These are phyloP conservation scores for Microdochium nivale DNA, from an alignment of 2,329 filamentous ascomycete species.

Conservation along the genomic window DNA sequence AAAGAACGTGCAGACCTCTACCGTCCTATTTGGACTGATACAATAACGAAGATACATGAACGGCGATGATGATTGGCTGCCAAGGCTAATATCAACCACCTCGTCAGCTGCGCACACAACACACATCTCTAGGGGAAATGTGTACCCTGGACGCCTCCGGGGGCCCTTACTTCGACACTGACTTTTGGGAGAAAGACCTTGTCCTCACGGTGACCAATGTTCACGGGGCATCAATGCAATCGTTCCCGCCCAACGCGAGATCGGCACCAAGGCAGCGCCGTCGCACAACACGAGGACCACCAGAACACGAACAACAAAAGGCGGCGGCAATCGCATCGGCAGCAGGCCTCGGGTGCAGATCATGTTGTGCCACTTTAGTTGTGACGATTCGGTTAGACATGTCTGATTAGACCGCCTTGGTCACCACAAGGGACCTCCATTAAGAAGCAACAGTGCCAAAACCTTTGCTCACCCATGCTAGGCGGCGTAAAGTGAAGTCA, in stretches of 20 bases:
- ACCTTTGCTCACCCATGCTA: too few species aligned
- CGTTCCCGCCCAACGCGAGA: constrained; percentile 20
- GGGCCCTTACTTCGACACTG: constrained; percentile 3
- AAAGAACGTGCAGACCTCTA: constrained; percentile 16
- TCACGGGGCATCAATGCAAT: constrained; percentile 27
- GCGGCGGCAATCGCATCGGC: constrained; percentile 6
- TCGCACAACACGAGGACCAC: constrained; percentile 6
- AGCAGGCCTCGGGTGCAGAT: constrained; percentile 4
- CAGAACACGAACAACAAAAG: constrained; percentile 3
- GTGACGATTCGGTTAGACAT: too few species aligned
- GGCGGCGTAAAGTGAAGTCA: too few species aligned
- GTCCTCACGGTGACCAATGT: constrained; percentile 22
- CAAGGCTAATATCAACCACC: constrained; percentile 31
- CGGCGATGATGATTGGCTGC: constrained; percentile 3
- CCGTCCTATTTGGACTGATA: background rate
- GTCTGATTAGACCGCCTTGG: too few species aligned
- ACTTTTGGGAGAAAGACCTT: constrained; percentile 9
- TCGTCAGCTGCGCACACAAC: constrained; percentile 32
- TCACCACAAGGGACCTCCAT: too few species aligned
- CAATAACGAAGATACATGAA: background rate
- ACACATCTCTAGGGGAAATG: constrained; percentile 19
- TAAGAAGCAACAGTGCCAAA: too few species aligned
- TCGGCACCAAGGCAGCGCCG: constrained; percentile 14
- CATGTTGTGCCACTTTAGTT: too few species aligned
- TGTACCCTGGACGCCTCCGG: constrained; percentile 10